Percentiles rank a stretch among this genome's conserved stretches.
phyloP scores from a whole-genome alignment of 192 early-diverging fungal genomes.

The Chytriomyces sp. region DNA sequence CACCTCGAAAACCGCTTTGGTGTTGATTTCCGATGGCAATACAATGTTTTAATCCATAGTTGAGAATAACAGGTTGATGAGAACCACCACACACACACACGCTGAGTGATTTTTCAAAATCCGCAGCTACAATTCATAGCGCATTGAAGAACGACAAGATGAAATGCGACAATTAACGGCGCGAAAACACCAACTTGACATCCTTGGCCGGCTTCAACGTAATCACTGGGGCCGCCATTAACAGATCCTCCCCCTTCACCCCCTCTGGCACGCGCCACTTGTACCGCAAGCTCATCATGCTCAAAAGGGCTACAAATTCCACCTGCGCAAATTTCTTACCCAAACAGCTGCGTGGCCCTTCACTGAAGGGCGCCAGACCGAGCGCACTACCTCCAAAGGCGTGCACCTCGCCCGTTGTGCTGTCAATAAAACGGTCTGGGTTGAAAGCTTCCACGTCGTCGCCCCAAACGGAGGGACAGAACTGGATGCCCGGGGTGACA shows the following conservation, averaged over 20 bases:
- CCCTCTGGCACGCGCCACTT: background rate
- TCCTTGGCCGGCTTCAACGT: conserved; percentile 2
- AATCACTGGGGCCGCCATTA: background rate
- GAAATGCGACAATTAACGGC: no score
- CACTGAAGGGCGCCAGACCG: conserved; percentile 38
- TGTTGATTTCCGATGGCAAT: no score
- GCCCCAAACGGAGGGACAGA: conserved; percentile 24
- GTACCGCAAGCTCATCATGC: conserved; percentile 28
- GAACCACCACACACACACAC: no score
- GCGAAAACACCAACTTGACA: background rate
- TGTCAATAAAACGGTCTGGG: conserved; percentile 15
- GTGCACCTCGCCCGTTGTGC: no score
- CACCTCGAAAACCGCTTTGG: no score
- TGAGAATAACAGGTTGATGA: no score
- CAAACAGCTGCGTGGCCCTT: conserved; percentile 37
- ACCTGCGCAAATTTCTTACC: conserved; percentile 46
- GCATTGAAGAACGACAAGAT: no score
- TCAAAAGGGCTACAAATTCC: conserved; percentile 32
- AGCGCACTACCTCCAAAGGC: no score
- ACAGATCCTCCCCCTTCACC: background rate
- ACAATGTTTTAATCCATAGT: no score
- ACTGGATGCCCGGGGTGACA: conserved; percentile 14
- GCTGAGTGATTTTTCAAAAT: no score
- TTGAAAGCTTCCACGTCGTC: background rate
- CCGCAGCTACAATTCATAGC: no score